phyloP scores from a whole-genome alignment of 176 grass and related monocot genomes.

The Saccharum officinarum region DNA sequence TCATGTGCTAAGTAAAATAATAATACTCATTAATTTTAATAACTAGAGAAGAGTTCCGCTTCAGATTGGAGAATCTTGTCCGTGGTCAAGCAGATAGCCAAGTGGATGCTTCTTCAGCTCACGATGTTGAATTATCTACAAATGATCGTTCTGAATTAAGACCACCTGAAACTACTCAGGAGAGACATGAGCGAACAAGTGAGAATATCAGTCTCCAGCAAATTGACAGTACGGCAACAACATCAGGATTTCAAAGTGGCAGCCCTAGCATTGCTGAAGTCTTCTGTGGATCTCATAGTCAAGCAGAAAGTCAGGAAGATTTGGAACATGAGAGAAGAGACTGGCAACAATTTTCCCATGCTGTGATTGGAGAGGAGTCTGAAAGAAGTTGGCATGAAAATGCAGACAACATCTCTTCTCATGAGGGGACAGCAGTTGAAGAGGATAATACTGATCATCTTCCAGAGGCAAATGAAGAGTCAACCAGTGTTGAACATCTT shows the following conservation, averaged over 20 bases:
- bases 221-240: slow-evolving; percentile 21
- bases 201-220: slow-evolving; percentile 37
- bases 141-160: slow-evolving; percentile 51
- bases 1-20: slow-evolving; percentile 26
- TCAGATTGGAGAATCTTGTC: slow-evolving; percentile 91
- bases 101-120: slow-evolving; percentile 52
- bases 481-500: slow-evolving; percentile 44
- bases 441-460: slow-evolving; percentile 34
- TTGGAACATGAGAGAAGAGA: slow-evolving; percentile 39
- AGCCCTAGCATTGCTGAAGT: slow-evolving; percentile 34
- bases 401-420: slow-evolving; percentile 38
- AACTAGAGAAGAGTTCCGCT: slow-evolving; percentile 83
- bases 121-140: slow-evolving; percentile 40
- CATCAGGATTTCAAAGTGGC: slow-evolving; percentile 49
- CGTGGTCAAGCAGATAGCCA: slow-evolving; percentile 64
- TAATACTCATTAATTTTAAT: slow-evolving; percentile 43
- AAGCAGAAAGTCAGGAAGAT: slow-evolving; percentile 49
- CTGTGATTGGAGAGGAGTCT: slow-evolving; percentile 43
- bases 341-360: slow-evolving; percentile 38
- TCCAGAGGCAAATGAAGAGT: slow-evolving; percentile 51
- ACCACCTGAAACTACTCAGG: slow-evolving; percentile 44
- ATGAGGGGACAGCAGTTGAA: slow-evolving; percentile 39
- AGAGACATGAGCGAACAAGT: slow-evolving; percentile 33
- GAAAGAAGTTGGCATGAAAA: slow-evolving; percentile 59
- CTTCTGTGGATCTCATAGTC: slow-evolving; percentile 41